Conservation (phyloP, 2,329 filamentous ascomycete genomes). For the Phaeosphaeria sp. region DNA sequence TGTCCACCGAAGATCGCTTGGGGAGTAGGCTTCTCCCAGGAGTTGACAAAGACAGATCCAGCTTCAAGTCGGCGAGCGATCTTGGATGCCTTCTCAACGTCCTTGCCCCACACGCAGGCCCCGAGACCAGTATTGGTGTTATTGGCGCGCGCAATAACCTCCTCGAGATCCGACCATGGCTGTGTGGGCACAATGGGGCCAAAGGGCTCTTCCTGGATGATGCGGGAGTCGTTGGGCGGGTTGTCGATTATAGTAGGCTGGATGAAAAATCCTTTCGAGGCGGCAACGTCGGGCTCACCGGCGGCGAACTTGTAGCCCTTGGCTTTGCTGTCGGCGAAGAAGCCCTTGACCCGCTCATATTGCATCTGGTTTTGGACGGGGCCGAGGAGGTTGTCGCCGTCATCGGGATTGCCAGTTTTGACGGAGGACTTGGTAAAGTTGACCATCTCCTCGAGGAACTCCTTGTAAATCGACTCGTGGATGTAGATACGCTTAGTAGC, state of each 20-base stretch:
- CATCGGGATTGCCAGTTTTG: conserved; percentile 47
- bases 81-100: conserved; percentile 54
- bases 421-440: conserved; percentile 53
- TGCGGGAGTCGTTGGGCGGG: conserved; percentile 62
- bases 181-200: conserved; percentile 71
- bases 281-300: conserved; percentile 49
- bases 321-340: conserved; percentile 63
- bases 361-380: conserved; percentile 72
- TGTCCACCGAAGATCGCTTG: conserved; percentile 72
- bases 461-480: conserved; percentile 48
- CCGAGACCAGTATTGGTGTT: conserved; percentile 59
- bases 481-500: conserved; percentile 49
- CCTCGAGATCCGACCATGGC: conserved; percentile 65
- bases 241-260: conserved; percentile 66
- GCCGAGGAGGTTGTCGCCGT: conserved; percentile 59
- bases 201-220: conserved; percentile 69
- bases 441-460: conserved; percentile 50
- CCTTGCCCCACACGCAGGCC: conserved; percentile 57
- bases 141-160: conserved; percentile 58
- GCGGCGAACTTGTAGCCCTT: conserved; percentile 63
- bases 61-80: conserved; percentile 59
- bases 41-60: conserved; percentile 65
- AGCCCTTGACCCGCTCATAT: conserved; percentile 64
- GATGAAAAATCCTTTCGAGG: conserved; percentile 63
- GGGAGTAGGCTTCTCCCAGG: conserved; percentile 55